phyloP scores from a whole-genome alignment of 148 eudicot genomes.

The Selenicereus undatus region DNA sequence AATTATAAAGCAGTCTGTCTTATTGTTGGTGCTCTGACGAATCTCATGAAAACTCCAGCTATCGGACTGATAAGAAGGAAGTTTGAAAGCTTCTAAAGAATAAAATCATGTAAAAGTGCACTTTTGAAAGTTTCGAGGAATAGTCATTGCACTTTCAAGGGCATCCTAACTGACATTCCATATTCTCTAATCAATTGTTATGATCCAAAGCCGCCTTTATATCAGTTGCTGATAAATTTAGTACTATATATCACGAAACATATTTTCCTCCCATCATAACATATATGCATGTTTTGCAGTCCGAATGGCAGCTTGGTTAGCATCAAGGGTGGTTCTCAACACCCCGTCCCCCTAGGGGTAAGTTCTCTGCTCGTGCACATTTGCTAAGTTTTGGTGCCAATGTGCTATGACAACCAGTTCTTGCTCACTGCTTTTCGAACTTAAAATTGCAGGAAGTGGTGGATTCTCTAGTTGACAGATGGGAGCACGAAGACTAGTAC shows the following conservation, averaged over 20 bases:
- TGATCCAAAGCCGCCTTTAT: background rate
- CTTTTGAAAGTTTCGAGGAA: background rate
- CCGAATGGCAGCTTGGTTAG: constrained; percentile 63
- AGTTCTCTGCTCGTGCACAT: constrained; percentile 14
- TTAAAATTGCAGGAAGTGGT: constrained; percentile 64
- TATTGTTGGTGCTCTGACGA: too few species aligned
- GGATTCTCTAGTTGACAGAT: constrained; percentile 61
- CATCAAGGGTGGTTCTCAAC: constrained; percentile 43
- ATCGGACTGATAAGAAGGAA: background rate
- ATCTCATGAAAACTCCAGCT: background rate
- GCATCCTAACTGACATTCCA: background rate
- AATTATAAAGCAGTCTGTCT: too few species aligned
- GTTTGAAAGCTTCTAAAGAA: background rate
- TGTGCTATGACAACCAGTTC: background rate
- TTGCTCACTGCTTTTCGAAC: background rate
- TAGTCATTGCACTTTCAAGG: background rate
- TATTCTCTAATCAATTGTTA: background rate
- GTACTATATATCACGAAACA: background rate
- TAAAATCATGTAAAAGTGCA: too few species aligned
- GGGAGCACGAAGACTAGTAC: constrained; percentile 81
- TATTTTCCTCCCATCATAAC: constrained; percentile 9
- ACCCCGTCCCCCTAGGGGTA: constrained; percentile 66
- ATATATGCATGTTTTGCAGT: constrained; percentile 31
- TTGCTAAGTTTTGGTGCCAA: background rate
- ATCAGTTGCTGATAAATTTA: background rate